These are phyloP conservation scores for Asterionellopsis glacialis DNA, from an alignment of 108 stramenopile genomes.

Conservation along the genomic window DNA sequence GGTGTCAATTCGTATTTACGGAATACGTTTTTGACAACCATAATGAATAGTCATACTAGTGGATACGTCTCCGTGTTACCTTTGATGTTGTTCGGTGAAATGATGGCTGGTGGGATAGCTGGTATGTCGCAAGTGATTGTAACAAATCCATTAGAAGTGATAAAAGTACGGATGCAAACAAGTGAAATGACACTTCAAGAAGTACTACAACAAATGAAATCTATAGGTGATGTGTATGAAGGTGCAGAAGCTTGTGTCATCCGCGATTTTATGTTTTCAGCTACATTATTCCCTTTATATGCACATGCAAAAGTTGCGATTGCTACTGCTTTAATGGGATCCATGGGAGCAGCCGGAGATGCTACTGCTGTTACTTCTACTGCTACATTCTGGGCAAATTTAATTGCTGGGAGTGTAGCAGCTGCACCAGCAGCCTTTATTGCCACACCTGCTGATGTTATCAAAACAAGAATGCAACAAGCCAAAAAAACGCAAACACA, in stretches of 20 bases:
- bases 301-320: not conserved
- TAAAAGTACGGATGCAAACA: conserved; percentile 61
- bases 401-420: conserved; percentile 40
- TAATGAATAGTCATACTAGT: not conserved
- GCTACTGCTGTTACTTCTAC: not conserved
- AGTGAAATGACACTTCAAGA: not conserved
- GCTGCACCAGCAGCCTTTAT: conserved; percentile 37
- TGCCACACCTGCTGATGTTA: conserved; percentile 50
- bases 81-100: conserved; percentile 3
- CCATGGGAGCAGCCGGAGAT: not conserved
- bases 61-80: not conserved
- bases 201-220: conserved; percentile 7
- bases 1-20: conserved; percentile 47
- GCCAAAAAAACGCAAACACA: not conserved
- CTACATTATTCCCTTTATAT: conserved; percentile 20
- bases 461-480: conserved; percentile 48
- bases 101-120: conserved; percentile 37
- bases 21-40: conserved; percentile 10
- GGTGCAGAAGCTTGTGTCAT: conserved; percentile 17
- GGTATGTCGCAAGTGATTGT: conserved; percentile 50
- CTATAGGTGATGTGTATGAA: conserved; percentile 8
- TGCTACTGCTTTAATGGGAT: not conserved
- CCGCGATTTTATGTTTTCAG: conserved; percentile 19
- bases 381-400: conserved; percentile 9
- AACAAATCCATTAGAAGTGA: conserved; percentile 65